Evolutionary conservation across 1,139 yeast species (phyloP), one percentile per base, ranked within the genome.

Genomic region (Wickerhamomyces sp.): DNA sequence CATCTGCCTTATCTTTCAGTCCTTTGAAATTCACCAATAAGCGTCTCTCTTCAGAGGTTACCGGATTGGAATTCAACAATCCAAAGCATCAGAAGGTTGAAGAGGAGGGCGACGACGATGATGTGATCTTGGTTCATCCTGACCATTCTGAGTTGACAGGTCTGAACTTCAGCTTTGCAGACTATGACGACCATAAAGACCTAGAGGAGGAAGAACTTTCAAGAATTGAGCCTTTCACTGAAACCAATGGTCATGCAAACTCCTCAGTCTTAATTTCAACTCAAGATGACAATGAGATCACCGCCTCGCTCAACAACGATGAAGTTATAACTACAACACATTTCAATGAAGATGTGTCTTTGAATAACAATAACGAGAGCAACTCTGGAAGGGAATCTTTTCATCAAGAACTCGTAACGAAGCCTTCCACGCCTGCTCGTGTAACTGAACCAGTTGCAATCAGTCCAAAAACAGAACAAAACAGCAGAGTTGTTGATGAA

Each of bases 381-480:
- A 18, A 18, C 23, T 18, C 23, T 18, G 5, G 23, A 18, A 18
- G 23, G 23, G 23, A 18, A 18, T 18, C 23, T 18, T 18, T 5
- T 4, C 23, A 4, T 18, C 23, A 18, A 18, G 23, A 18, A 5
- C 23, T 18, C 3, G 5, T 18, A 18, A 18, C 6, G 34, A 18
- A 37, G 11, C 46, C 48, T 9, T 37, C 61, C 6, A 73, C 79
- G 0, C 78, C 78, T 2, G 66, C 70, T 35, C 61, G 77, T 39
- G 57, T 61, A 18, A 73, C 78, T 0, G 76, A 73, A 45, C 71
- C 77, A 2, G 60, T 67, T 9, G 75, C 78, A 6, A 58, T 62
- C 32, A 67, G 73, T 39, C 77, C 77, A 3, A 60, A 59, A 4
- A 65, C 72, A 6, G 71, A 67, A 47, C 76, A 71, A 46, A 59